Conservation (phyloP, 2,329 filamentous ascomycete species). For the Gnomoniopsis smithogilvyi region DNA sequence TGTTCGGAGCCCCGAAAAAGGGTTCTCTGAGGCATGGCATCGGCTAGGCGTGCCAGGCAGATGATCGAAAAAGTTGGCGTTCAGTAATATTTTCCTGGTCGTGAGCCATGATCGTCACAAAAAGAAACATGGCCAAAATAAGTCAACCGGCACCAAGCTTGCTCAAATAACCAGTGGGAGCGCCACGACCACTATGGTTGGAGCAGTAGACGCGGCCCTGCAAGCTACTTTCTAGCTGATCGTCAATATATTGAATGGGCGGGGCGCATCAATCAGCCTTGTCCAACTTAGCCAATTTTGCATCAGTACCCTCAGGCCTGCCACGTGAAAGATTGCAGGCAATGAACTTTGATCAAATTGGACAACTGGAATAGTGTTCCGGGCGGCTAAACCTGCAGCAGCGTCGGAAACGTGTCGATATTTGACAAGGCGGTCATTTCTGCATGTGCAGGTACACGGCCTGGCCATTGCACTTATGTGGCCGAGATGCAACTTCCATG, state of each 20-base stretch:
- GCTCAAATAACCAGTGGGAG: too few relatives aligned
- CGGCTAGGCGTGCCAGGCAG: too few relatives aligned
- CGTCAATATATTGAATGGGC: background rate
- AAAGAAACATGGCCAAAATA: background rate
- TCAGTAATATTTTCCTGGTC: too few relatives aligned
- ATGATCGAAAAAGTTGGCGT: too few relatives aligned
- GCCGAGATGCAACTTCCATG: conserved; percentile 1
- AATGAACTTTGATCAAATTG: conserved; percentile 1
- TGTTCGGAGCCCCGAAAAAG: too few relatives aligned
- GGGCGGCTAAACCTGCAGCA: conserved; percentile 12
- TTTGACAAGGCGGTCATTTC: conserved; percentile 4
- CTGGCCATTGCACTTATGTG: background rate
- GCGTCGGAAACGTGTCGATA: conserved; percentile 4
- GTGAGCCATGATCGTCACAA: too few relatives aligned
- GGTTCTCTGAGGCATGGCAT: too few relatives aligned
- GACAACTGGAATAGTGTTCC: background rate
- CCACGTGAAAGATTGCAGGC: background rate
- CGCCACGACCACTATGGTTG: conserved; percentile 4
- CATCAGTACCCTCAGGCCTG: background rate
- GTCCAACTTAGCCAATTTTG: background rate
- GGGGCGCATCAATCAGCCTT: background rate
- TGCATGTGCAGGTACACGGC: background rate
- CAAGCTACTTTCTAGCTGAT: background rate
- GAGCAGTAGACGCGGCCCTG: conserved; percentile 13
- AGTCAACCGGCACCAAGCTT: background rate